Conservation (phyloP, 192 early-diverging fungal genomes). For the Coemansia sp. region DNA sequence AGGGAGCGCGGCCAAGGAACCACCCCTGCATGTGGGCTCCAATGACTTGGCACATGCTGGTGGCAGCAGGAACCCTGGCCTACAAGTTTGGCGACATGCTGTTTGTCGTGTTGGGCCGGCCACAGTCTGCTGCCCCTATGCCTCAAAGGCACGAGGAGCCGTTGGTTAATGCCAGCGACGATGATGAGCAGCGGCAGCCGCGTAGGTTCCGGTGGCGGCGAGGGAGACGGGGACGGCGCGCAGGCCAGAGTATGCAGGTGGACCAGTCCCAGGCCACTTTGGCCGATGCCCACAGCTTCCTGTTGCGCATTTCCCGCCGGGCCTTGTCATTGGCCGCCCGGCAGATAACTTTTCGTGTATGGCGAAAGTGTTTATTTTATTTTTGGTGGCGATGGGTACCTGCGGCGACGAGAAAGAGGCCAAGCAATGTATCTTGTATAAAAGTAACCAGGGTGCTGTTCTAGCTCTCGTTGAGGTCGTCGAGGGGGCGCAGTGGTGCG, state of each 20-base stretch:
- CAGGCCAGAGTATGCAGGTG: too few species aligned
- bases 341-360: too few species aligned
- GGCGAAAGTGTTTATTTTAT: not conserved
- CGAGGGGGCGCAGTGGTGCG: slow-evolving; percentile 6
- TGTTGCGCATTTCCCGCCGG: slow-evolving; percentile 8
- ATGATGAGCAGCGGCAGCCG: not conserved
- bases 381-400: too few species aligned
- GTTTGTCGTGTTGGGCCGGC: slow-evolving; percentile 11
- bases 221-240: too few species aligned
- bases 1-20: not conserved
- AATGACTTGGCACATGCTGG: not conserved
- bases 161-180: too few species aligned
- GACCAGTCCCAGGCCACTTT: slow-evolving; percentile 40
- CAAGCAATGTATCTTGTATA: too few species aligned
- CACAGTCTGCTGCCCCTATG: not conserved
- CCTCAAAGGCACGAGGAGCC: too few species aligned
- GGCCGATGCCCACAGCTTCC: slow-evolving; percentile 35
- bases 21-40: not conserved
- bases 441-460: too few species aligned
- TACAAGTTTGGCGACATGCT: slow-evolving; percentile 44
- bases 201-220: not conserved
- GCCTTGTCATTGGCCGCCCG: not conserved
- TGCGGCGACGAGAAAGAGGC: too few species aligned
- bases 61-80: slow-evolving; percentile 17
- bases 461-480: slow-evolving; percentile 9